Evolutionary conservation across 192 early-diverging fungal genomes (phyloP), one percentile per base, ranked within the genome.

Genomic region (Podila horticola): DNA sequence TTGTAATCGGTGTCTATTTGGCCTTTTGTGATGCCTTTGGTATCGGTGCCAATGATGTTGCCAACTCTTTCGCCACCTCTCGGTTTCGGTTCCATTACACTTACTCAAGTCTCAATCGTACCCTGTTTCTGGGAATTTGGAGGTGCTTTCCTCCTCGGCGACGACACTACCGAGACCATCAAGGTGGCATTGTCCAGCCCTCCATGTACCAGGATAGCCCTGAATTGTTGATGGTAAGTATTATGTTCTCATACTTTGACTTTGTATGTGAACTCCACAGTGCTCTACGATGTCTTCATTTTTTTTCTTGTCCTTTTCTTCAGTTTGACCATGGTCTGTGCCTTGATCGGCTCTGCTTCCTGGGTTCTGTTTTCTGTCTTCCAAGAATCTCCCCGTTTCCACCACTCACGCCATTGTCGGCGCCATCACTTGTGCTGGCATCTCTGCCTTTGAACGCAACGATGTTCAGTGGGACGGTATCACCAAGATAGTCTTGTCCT

Each of bases 61-160:
- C 94, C 74, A 95, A 96, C 83, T 91, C 92, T 9, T 96, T 96
- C 75, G 91, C 95, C 30, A 93, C 93, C 24, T 93, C 94, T 96
- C 64, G 91, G 91, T 38, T 94, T 94, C 6, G 89, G 90, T 15
- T 94, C 94, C 13, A 75, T 96, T 29, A 92, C 91, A n/a, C 63
- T 96, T 24, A 73, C 74, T 31, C 93, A 94, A 65, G 95, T 93
- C 10, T 90, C 86, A 72, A 75, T 88, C 34, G 92, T 96, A 69
- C 94, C 95, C 49, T 64, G 91, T 65, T 95, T 96, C 73, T 92
- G 93, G 26, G 94, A 95, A 75, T 93, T 94, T 59, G 67, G 90
- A 12, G 95, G 95, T 58, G 93, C 94, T 0, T 67, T 94, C 6
- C 82, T 94, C 34, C 87, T 96, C 26, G 95, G 95, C 62, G 83